Conservation (phyloP, 2,329 filamentous ascomycete genomes). For the Amauroascus verrucosus region DNA sequence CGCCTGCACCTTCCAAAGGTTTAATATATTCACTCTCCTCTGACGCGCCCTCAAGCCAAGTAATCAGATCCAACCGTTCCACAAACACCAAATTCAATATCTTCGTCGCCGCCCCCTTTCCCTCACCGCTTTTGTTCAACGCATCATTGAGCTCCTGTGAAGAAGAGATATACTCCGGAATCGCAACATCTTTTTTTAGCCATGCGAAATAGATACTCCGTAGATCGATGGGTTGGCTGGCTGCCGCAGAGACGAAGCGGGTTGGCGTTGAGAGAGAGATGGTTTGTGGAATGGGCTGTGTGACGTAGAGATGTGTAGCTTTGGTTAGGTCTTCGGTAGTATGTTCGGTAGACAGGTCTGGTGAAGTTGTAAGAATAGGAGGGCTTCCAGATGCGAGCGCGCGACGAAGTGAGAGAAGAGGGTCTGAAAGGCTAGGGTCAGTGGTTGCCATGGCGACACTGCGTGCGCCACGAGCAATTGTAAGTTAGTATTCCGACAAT, state of each 20-base stretch:
- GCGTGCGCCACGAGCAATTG: not conserved
- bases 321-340: slow-evolving; percentile 54
- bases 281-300: slow-evolving; percentile 48
- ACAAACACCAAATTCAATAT: slow-evolving; percentile 87
- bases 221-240: slow-evolving; percentile 60
- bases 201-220: slow-evolving; percentile 95
- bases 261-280: slow-evolving; percentile 65
- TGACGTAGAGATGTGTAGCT: slow-evolving; percentile 72
- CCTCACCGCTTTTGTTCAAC: slow-evolving; percentile 42
- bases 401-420: slow-evolving; percentile 72
- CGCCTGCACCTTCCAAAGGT: slow-evolving; percentile 56
- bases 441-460: slow-evolving; percentile 20
- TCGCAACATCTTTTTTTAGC: slow-evolving; percentile 81
- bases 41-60: slow-evolving; percentile 82
- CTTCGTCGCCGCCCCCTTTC: slow-evolving; percentile 40
- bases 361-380: slow-evolving; percentile 63
- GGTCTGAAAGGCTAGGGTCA: slow-evolving; percentile 51
- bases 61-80: slow-evolving; percentile 81
- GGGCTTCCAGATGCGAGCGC: slow-evolving; percentile 60
- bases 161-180: slow-evolving; percentile 82
- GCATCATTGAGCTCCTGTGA: slow-evolving; percentile 72
- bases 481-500: not conserved
- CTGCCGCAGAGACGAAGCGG: slow-evolving; percentile 70
- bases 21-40: slow-evolving; percentile 91
- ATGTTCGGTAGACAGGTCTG: slow-evolving; percentile 53